A percentile compares a stretch with the other conserved stretches of the same genome.
Evolutionary conservation across 2,329 filamentous ascomycete species (phyloP).

Genomic region (Verticillium longisporum): DNA sequence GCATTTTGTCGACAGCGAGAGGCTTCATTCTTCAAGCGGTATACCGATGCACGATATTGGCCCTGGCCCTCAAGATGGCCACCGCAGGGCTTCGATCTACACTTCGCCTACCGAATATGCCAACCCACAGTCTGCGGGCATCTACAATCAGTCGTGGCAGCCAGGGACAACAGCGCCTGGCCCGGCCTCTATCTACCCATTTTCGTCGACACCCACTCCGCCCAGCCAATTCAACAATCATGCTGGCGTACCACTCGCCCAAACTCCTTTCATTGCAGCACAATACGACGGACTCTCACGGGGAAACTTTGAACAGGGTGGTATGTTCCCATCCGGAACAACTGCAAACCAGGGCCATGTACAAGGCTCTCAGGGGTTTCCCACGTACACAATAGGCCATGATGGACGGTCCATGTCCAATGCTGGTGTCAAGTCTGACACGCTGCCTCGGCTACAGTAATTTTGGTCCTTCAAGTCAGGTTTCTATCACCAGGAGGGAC

Average conservation of each 20-base stretch:
- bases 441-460: not conserved
- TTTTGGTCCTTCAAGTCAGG: not conserved
- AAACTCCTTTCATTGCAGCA: constrained; percentile 24
- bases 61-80: constrained; percentile 34
- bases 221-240: constrained; percentile 22
- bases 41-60: constrained; percentile 40
- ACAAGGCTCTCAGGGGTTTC: constrained; percentile 22
- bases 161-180: constrained; percentile 32
- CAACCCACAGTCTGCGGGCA: constrained; percentile 25
- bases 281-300: constrained; percentile 27
- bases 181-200: constrained; percentile 37
- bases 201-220: constrained; percentile 30
- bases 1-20: constrained; percentile 29
- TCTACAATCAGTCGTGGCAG: constrained; percentile 40
- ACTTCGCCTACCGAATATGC: constrained; percentile 35
- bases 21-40: constrained; percentile 24
- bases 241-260: constrained; percentile 21
- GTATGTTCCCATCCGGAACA: constrained; percentile 23
- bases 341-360: constrained; percentile 16
- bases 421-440: constrained; percentile 6
- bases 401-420: constrained; percentile 22
- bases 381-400: constrained; percentile 21
- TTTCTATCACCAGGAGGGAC: too few relatives aligned
- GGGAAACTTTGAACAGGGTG: constrained; percentile 21
- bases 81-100: constrained; percentile 39